Percentiles rank a stretch among this genome's conserved stretches.
phyloP scores from a whole-genome alignment of 805 yeast species.

The Deakozyma indianensis region DNA sequence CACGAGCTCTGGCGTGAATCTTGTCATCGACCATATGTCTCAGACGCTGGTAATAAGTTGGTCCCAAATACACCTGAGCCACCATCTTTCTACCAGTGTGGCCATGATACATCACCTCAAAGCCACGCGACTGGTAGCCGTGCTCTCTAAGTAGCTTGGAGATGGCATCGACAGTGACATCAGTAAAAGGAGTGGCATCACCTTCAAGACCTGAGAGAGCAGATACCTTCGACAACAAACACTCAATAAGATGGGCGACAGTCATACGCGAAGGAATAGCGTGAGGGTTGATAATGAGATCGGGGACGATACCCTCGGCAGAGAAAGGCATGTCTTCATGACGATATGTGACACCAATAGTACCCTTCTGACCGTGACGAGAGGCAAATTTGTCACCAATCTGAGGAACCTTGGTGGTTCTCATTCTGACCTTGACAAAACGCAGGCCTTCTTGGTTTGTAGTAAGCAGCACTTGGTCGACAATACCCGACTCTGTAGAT shows the following conservation, averaged over 20 bases:
- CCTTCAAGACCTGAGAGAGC: slow-evolving; percentile 93
- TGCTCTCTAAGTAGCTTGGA: slow-evolving; percentile 85
- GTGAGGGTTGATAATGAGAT: slow-evolving; percentile 93
- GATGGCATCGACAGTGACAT: slow-evolving; percentile 94
- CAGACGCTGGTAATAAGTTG: slow-evolving; percentile 95
- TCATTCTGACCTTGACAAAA: slow-evolving; percentile 95
- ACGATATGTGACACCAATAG: slow-evolving; percentile 96
- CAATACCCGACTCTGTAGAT: slow-evolving; percentile 95
- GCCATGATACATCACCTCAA: slow-evolving; percentile 97
- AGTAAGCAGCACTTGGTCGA: slow-evolving; percentile 91
- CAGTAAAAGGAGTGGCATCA: slow-evolving; percentile 98
- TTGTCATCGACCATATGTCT: slow-evolving; percentile 99
- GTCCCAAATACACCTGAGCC: slow-evolving; percentile 99
- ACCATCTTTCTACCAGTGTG: slow-evolving; percentile 95
- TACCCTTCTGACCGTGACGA: slow-evolving; percentile 99
- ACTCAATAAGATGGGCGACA: slow-evolving; percentile 97
- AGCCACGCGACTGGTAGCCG: slow-evolving; percentile 96
- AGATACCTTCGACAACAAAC: slow-evolving; percentile 89
- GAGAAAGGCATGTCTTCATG: slow-evolving; percentile 99
- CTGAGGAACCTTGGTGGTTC: slow-evolving; percentile 97
- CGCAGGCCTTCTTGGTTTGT: slow-evolving; percentile 97
- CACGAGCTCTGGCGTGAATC: slow-evolving; percentile 98
- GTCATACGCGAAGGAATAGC: slow-evolving; percentile 99
- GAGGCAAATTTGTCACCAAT: slow-evolving; percentile 99
- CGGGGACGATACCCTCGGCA: slow-evolving; percentile 92